phyloP scores from a whole-genome alignment of 306 rosid genomes.

The Sphenostylis stenocarpa region DNA sequence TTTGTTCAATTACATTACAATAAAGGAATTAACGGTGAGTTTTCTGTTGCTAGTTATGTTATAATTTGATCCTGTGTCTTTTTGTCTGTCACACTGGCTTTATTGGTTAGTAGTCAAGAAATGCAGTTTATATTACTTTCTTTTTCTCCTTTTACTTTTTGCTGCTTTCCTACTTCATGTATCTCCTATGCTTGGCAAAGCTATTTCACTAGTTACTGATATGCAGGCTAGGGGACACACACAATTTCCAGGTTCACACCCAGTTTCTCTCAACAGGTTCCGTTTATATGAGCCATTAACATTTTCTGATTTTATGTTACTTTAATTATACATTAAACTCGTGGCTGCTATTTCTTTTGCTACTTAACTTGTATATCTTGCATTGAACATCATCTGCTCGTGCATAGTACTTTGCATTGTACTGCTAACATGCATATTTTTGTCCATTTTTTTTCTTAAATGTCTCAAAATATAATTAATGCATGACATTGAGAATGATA shows the following conservation, averaged over 20 bases:
- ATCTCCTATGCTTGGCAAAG: constrained; percentile 20
- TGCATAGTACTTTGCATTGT: constrained; percentile 23
- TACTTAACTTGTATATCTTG: background rate
- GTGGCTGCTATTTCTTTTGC: constrained; percentile 17
- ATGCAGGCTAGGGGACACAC: constrained; percentile 82
- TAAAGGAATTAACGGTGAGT: constrained; percentile 12
- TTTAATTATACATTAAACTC: background rate
- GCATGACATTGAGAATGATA: background rate
- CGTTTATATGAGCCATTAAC: constrained; percentile 32
- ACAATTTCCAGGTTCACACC: constrained; percentile 97
- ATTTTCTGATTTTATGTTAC: constrained; percentile 1
- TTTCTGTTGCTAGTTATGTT: background rate
- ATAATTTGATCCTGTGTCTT: background rate
- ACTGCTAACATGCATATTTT: background rate
- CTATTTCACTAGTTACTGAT: constrained; percentile 31
- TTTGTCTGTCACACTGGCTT: constrained; percentile 15
- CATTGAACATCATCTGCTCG: background rate
- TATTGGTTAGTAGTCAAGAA: constrained; percentile 12
- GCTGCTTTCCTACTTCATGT: constrained; percentile 19
- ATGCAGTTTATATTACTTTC: background rate
- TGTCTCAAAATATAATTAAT: background rate
- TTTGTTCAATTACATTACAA: constrained; percentile 21
- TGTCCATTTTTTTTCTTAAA: background rate
- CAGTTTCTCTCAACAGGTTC: constrained; percentile 97
- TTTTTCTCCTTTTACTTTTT: background rate